A percentile compares a stretch with the other conserved stretches of the same genome.
phyloP scores from a whole-genome alignment of 2,329 filamentous ascomycete genomes.

The Trichoderma atroviride region DNA sequence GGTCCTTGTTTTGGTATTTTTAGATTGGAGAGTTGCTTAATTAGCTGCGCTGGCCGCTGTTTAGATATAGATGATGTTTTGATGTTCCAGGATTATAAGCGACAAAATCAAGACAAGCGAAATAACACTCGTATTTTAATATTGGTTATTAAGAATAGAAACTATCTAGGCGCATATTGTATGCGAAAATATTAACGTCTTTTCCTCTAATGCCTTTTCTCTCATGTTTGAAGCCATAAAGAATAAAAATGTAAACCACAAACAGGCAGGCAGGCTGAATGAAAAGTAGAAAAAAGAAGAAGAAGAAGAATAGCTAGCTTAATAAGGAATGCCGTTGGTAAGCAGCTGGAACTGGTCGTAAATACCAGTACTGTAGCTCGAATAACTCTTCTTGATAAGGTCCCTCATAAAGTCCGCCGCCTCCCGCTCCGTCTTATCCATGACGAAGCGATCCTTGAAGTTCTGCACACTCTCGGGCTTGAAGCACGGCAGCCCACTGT shows the following conservation, averaged over 20 bases:
- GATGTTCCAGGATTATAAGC: neutral
- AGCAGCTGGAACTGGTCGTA: constrained; percentile 98
- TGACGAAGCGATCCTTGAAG: constrained; percentile 88
- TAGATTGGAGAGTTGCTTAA: neutral
- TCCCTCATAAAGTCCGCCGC: constrained; percentile 93
- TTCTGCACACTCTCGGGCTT: constrained; percentile 93
- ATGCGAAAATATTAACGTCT: neutral
- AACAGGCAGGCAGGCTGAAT: too few species aligned
- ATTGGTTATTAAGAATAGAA: neutral
- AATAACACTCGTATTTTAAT: neutral
- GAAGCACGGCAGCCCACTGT: constrained; percentile 94
- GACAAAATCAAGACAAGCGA: neutral
- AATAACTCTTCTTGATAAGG: constrained; percentile 85
- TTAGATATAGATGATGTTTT: neutral
- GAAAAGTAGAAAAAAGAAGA: neutral
- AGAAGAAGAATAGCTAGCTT: constrained; percentile 31
- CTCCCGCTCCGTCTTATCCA: constrained; percentile 89
- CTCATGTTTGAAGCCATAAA: too few species aligned
- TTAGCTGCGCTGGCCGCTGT: neutral
- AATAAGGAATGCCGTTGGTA: constrained; percentile 97
- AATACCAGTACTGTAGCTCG: constrained; percentile 86
- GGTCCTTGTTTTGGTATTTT: neutral
- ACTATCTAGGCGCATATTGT: neutral
- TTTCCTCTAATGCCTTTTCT: neutral
- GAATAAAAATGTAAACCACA: too few species aligned